Base-by-base conservation (phyloP, 2,329 filamentous ascomycete species). In the Talaromyces marneffei region DNA sequence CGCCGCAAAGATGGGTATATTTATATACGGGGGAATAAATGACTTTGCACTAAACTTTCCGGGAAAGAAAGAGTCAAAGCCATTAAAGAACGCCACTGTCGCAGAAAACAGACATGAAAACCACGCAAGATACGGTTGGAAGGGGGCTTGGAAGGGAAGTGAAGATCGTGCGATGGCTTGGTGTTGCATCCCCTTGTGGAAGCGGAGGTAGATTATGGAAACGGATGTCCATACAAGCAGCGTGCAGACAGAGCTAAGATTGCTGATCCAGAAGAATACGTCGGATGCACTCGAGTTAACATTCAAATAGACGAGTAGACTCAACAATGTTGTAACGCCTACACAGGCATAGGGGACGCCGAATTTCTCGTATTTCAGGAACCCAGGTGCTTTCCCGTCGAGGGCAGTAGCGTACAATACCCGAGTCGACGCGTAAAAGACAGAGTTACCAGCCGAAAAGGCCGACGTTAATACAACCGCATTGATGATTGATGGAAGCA, bases 381-480 rank as follows among this genome's bases (percentile, higher is more conserved):
- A 77, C 57, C 67, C 70, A 4, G 75, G 76, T 2, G 75, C 74
- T 50, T 75, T 69, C 2, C 74, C 72, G 27, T 67, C 67, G 4
- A 75, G 70, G 2, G 83, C 80, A 16, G 85, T 77, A 2, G 75
- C 72, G 66, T 81, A 82, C 29, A 83, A 74, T 54, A 78, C 78
- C 57, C 81, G 77, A 5, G 79, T 80, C 2, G 76, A 78, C 12
- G 76, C 77, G 69, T 79, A 83, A 46, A 91, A 74, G 67, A 81
- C 84, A 64, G 87, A 85, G 65, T 90, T 91, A 0, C 84, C 86
- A 0, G 87, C 82, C 0, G 87, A 90, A 74, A 84, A 87, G 0
- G 87, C 88, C 0, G 86, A 88, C 0, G 85, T 88, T 62, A 92
- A 80, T 65, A 92, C 86, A 18, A 90, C 80, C 37, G 87, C 88